These are phyloP conservation scores for Lipomyces sp. DNA, from an alignment of 805 yeast genomes.

Conservation along the genomic window DNA sequence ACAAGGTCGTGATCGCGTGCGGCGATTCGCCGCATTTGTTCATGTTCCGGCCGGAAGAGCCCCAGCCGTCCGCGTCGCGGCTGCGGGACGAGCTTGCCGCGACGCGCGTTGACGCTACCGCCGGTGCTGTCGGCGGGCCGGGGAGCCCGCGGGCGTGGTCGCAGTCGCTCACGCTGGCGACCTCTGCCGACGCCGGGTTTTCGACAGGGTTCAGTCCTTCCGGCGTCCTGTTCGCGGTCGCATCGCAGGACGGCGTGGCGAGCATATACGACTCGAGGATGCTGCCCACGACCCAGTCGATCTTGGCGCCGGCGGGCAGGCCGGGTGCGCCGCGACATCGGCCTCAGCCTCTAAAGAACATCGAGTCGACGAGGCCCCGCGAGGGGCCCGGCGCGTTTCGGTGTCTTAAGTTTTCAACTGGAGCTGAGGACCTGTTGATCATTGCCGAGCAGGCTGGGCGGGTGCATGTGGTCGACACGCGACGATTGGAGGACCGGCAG, in stretches of 20 bases:
- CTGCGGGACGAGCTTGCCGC: not conserved
- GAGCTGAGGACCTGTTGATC: conserved; percentile 71
- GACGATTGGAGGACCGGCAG: conserved; percentile 70
- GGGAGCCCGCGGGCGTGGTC: conserved; percentile 26
- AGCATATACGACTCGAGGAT: conserved; percentile 74
- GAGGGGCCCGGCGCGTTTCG: conserved; percentile 61
- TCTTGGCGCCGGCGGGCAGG: conserved; percentile 40
- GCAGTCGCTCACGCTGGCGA: conserved; percentile 45
- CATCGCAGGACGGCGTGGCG: conserved; percentile 83
- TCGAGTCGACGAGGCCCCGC: conserved; percentile 45
- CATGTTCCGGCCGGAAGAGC: conserved; percentile 44
- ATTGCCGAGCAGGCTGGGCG: conserved; percentile 83
- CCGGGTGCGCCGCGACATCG: not conserved
- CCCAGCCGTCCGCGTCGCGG: conserved; percentile 26
- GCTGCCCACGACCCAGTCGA: conserved; percentile 48
- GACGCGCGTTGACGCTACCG: conserved; percentile 3
- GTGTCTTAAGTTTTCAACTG: conserved; percentile 57
- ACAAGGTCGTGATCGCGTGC: conserved; percentile 56
- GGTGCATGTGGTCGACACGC: conserved; percentile 77
- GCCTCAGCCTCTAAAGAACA: conserved; percentile 36
- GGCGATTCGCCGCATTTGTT: conserved; percentile 75
- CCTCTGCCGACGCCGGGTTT: conserved; percentile 74
- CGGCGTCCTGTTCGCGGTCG: conserved; percentile 68
- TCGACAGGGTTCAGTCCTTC: conserved; percentile 77
- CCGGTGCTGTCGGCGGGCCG: not conserved